phyloP scores from a whole-genome alignment of 2,329 filamentous ascomycete genomes.

The Cercospora zeina region DNA sequence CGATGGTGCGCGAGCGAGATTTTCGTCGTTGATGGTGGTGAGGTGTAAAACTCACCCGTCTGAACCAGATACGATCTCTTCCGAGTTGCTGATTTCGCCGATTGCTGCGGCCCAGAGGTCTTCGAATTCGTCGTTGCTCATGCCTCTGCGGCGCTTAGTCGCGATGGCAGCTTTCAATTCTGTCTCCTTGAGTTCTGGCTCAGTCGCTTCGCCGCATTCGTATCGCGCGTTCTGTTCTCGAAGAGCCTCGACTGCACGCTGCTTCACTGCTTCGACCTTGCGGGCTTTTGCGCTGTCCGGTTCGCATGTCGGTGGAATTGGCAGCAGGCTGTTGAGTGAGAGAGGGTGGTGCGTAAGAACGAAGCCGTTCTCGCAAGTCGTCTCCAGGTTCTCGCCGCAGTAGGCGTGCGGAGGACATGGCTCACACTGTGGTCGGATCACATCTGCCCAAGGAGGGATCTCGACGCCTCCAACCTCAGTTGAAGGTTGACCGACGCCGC shows the following conservation, averaged over 20 bases:
- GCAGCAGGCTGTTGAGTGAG: conserved; percentile 75
- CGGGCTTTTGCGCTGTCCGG: conserved; percentile 90
- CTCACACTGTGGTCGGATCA: conserved; percentile 79
- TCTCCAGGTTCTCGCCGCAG: conserved; percentile 76
- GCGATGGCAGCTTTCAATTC: conserved; percentile 76
- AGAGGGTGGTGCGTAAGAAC: conserved; percentile 82
- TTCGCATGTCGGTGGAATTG: conserved; percentile 87
- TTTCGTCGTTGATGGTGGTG: conserved; percentile 16
- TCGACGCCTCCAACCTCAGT: conserved; percentile 60
- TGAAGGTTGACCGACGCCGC: conserved; percentile 71
- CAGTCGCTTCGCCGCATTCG: conserved; percentile 76
- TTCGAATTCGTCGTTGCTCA: conserved; percentile 87
- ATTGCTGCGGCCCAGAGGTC: conserved; percentile 77
- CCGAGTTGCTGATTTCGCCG: conserved; percentile 65
- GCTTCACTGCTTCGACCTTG: conserved; percentile 80
- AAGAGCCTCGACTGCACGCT: conserved; percentile 83
- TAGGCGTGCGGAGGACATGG: conserved; percentile 86
- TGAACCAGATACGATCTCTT: conserved; percentile 59
- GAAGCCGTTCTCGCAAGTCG: conserved; percentile 83
- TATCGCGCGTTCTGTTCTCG: conserved; percentile 82
- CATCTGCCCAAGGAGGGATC: conserved; percentile 71
- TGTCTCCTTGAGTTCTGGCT: conserved; percentile 65
- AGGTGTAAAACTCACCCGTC: conserved; percentile 57
- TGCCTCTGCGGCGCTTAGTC: conserved; percentile 74
- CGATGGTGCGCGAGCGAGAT: conserved; percentile 11